Percentiles rank a stretch among this genome's conserved stretches.
These are phyloP conservation scores for Toxoplasma gondii DNA, from an alignment of 169 alveolate species.

Conservation along the genomic window DNA sequence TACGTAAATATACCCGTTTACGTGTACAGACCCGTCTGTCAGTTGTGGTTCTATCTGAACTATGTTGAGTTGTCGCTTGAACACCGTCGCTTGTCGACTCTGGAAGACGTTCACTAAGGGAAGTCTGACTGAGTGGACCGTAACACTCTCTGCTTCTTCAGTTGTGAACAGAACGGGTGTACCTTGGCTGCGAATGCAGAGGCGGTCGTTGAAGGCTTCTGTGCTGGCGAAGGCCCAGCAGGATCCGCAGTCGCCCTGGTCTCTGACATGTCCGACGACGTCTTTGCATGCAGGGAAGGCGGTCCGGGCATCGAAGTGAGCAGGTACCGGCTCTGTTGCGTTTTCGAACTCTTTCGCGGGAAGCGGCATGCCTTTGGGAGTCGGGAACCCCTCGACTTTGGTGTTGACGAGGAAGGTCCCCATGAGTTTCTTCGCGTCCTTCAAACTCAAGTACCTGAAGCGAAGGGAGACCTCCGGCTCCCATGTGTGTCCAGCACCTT, in stretches of 20 bases:
- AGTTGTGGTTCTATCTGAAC: too few relatives aligned
- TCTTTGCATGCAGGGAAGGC: slow-evolving; percentile 58
- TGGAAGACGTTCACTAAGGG: too few relatives aligned
- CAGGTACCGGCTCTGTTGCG: background rate
- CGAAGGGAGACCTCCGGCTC: slow-evolving; percentile 60
- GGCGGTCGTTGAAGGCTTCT: slow-evolving; percentile 86
- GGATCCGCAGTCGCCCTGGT: slow-evolving; percentile 87
- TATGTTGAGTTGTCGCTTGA: too few relatives aligned
- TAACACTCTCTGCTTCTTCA: too few relatives aligned
- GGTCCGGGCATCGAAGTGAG: slow-evolving; percentile 49
- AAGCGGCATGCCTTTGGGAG: slow-evolving; percentile 40
- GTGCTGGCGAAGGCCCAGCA: slow-evolving; percentile 92
- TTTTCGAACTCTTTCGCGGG: slow-evolving; percentile 30
- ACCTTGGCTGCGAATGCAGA: slow-evolving; percentile 77
- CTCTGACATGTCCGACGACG: slow-evolving; percentile 81
- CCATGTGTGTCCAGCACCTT: slow-evolving; percentile 42
- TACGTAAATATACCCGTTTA: too few relatives aligned
- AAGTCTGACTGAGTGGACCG: too few relatives aligned
- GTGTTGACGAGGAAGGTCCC: slow-evolving; percentile 51
- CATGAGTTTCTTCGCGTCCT: slow-evolving; percentile 62
- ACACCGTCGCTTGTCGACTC: too few relatives aligned
- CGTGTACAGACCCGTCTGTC: too few relatives aligned
- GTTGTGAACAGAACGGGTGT: too few relatives aligned
- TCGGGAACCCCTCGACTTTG: slow-evolving; percentile 35
- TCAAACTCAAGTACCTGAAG: slow-evolving; percentile 36